Conservation (phyloP, 202 grass and related monocot genomes). For the Zizania palustris region DNA sequence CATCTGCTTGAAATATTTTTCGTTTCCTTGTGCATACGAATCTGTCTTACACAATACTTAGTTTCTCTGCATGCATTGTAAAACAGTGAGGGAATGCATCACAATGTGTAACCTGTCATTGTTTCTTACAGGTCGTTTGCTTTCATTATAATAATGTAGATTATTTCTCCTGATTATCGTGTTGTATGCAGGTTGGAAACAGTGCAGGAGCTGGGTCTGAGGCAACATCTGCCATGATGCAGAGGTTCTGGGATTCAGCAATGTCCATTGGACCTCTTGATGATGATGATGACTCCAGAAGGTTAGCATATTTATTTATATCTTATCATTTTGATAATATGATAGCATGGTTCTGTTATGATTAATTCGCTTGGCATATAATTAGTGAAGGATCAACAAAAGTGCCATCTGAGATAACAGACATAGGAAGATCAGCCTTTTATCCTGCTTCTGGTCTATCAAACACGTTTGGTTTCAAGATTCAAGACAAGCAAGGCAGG, state of each 20-base stretch:
- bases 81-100: background rate
- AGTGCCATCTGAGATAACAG: constrained; percentile 71
- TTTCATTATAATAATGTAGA: background rate
- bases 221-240: constrained; percentile 54
- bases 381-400: constrained; percentile 86
- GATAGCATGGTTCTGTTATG: background rate
- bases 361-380: constrained; percentile 29
- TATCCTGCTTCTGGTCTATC: constrained; percentile 75
- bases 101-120: background rate
- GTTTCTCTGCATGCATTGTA: background rate
- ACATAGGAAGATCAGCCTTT: constrained; percentile 63
- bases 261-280: constrained; percentile 61
- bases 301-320: constrained; percentile 50
- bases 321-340: constrained; percentile 28
- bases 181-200: constrained; percentile 63
- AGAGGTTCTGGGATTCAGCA: constrained; percentile 81
- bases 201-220: constrained; percentile 51
- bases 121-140: background rate
- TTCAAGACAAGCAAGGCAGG: constrained; percentile 60
- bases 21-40: background rate
- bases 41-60: background rate
- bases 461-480: constrained; percentile 72
- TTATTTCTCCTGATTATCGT: constrained; percentile 1
- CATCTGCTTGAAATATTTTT: background rate
- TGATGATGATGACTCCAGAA: constrained; percentile 58